These are phyloP conservation scores for Funneliformis geosporum DNA, from an alignment of 192 early-diverging fungal species.

Conservation along the genomic window DNA sequence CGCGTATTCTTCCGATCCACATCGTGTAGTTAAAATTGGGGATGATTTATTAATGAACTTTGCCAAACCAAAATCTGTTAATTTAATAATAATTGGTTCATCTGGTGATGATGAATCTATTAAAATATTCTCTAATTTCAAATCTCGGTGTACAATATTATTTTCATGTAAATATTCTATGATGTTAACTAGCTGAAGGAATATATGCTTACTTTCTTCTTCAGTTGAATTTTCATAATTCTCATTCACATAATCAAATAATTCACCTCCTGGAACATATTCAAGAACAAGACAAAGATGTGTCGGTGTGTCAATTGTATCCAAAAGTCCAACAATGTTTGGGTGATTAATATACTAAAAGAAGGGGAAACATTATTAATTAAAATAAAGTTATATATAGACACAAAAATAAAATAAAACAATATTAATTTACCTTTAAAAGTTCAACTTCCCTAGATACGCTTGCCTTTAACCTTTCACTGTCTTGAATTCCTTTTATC, in stretches of 20 bases:
- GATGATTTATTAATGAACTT: slow-evolving; percentile 47
- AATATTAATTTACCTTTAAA: slow-evolving; percentile 41
- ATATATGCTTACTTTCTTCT: slow-evolving; percentile 54
- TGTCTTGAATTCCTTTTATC: slow-evolving; percentile 47
- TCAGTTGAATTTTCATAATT: slow-evolving; percentile 44
- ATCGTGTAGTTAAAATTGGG: slow-evolving; percentile 56
- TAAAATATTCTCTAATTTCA: slow-evolving; percentile 66
- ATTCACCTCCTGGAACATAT: slow-evolving; percentile 70
- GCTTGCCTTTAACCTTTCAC: slow-evolving; percentile 41
- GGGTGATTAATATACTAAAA: slow-evolving; percentile 62
- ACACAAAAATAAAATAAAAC: slow-evolving; percentile 4
- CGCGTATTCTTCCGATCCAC: slow-evolving; percentile 77
- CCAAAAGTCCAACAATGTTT: slow-evolving; percentile 65
- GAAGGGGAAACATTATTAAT: slow-evolving; percentile 22
- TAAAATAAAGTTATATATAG: slow-evolving; percentile 19
- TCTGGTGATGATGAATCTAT: slow-evolving; percentile 36
- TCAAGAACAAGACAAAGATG: slow-evolving; percentile 71
- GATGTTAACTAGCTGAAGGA: slow-evolving; percentile 55
- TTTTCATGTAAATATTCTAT: slow-evolving; percentile 65
- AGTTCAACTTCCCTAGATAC: slow-evolving; percentile 46
- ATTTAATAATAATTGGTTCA: slow-evolving; percentile 47
- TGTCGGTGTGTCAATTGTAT: slow-evolving; percentile 62
- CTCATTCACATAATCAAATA: slow-evolving; percentile 70
- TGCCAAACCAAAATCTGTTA: slow-evolving; percentile 70
- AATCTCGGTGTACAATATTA: slow-evolving; percentile 66